Conservation (phyloP, 768 basidiomycete species). For the Russula vinacea region DNA sequence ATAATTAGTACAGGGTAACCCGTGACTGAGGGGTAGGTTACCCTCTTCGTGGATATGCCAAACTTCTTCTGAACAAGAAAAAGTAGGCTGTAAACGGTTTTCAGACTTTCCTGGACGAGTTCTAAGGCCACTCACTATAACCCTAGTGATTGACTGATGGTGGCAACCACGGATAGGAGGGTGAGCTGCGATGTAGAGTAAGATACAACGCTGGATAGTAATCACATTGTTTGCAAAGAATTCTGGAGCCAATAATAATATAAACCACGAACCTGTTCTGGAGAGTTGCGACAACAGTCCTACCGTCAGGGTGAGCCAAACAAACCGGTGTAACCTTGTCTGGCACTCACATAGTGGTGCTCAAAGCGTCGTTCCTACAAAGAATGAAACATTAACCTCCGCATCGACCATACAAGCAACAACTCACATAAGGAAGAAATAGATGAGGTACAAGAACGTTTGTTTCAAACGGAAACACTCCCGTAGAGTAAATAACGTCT, state of each 20-base stretch:
- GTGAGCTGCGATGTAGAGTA: slow-evolving; percentile 71
- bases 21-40: slow-evolving; percentile 31
- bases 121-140: slow-evolving; percentile 52
- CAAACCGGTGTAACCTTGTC: background rate
- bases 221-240: background rate
- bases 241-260: background rate
- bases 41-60: slow-evolving; percentile 61
- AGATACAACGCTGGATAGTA: slow-evolving; percentile 52
- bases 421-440: slow-evolving; percentile 71
- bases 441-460: slow-evolving; percentile 69
- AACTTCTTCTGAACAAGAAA: slow-evolving; percentile 68
- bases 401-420: background rate
- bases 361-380: slow-evolving; percentile 68
- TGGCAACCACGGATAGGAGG: slow-evolving; percentile 61
- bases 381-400: background rate
- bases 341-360: slow-evolving; percentile 61
- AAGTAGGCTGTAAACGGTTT: slow-evolving; percentile 44
- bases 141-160: slow-evolving; percentile 60
- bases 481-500: slow-evolving; percentile 56
- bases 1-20: background rate
- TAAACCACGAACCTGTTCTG: slow-evolving; percentile 58
- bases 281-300: slow-evolving; percentile 65
- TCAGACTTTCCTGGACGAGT: background rate
- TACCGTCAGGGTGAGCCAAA: slow-evolving; percentile 33
- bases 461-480: slow-evolving; percentile 69